phyloP scores from a whole-genome alignment of 2,329 filamentous ascomycete genomes.

The Nigrospora oryzae region DNA sequence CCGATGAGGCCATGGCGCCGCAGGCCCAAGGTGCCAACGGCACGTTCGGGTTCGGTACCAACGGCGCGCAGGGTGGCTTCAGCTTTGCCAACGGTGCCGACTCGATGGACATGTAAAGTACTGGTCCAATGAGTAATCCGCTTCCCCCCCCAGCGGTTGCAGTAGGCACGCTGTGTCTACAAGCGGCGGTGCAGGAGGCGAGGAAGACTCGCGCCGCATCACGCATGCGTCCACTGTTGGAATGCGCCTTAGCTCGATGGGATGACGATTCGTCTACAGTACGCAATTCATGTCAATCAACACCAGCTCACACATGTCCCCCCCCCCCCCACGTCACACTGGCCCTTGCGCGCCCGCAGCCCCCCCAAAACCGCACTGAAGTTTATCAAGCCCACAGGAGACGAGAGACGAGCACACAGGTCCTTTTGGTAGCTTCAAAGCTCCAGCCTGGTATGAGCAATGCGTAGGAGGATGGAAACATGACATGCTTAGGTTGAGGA shows the following conservation, averaged over 20 bases:
- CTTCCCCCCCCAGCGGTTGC: conserved; percentile 1
- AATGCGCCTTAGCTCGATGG: too few relatives aligned
- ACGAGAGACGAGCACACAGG: conserved; percentile 25
- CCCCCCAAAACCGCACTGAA: not conserved
- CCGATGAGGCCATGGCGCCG: conserved; percentile 68
- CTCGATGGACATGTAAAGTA: conserved; percentile 55
- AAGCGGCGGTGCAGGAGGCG: not conserved
- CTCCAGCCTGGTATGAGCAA: conserved; percentile 42
- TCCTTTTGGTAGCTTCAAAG: conserved; percentile 57
- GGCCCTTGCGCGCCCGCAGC: not conserved
- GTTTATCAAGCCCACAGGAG: conserved; percentile 10
- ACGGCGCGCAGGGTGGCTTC: conserved; percentile 65
- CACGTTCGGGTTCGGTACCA: conserved; percentile 72
- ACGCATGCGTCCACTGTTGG: too few relatives aligned
- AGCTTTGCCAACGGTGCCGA: conserved; percentile 75
- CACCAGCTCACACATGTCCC: too few relatives aligned
- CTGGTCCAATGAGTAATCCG: too few relatives aligned
- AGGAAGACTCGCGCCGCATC: too few relatives aligned
- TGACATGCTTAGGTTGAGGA: too few relatives aligned
- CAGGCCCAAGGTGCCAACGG: conserved; percentile 62
- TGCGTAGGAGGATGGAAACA: too few relatives aligned
- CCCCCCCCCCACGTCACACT: not conserved
- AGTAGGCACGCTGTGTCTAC: conserved; percentile 6
- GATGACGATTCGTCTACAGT: too few relatives aligned
- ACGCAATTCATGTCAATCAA: too few relatives aligned